phyloP scores from a whole-genome alignment of 768 basidiomycete genomes.

The Lentinus brumalis region DNA sequence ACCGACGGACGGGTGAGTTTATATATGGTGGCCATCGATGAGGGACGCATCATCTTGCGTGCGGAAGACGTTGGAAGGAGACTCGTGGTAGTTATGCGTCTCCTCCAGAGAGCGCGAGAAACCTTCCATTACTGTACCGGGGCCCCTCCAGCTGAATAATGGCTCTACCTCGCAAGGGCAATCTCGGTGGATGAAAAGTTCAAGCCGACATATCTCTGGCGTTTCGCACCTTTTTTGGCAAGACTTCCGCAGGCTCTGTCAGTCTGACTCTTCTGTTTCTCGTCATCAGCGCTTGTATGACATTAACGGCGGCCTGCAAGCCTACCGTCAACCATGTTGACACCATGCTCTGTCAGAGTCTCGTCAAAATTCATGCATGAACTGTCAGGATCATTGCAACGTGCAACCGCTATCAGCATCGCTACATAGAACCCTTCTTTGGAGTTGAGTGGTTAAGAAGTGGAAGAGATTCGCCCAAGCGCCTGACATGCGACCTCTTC shows the following conservation, averaged over 20 bases:
- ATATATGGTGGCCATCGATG: slow-evolving; percentile 8
- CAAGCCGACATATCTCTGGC: not conserved
- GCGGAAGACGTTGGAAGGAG: not conserved
- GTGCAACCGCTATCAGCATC: too few species aligned
- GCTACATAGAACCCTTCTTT: too few species aligned
- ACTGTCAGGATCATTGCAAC: too few species aligned
- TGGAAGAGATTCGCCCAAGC: too few species aligned
- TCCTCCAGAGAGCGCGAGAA: not conserved
- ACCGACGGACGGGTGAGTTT: not conserved
- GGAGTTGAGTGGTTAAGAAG: too few species aligned
- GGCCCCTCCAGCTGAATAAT: not conserved
- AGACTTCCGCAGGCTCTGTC: not conserved
- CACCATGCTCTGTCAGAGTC: too few species aligned
- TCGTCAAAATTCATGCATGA: too few species aligned
- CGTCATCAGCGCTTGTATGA: not conserved
- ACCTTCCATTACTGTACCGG: not conserved
- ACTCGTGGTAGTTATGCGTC: not conserved
- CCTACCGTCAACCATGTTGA: too few species aligned
- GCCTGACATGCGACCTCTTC: too few species aligned
- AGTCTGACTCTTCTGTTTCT: not conserved
- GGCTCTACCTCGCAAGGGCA: not conserved
- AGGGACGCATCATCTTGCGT: not conserved
- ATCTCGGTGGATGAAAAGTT: not conserved
- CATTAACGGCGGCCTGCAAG: not conserved
- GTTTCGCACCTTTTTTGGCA: not conserved